Base-by-base conservation (phyloP, 2,329 filamentous ascomycete species). In the Fusarium sp. region DNA sequence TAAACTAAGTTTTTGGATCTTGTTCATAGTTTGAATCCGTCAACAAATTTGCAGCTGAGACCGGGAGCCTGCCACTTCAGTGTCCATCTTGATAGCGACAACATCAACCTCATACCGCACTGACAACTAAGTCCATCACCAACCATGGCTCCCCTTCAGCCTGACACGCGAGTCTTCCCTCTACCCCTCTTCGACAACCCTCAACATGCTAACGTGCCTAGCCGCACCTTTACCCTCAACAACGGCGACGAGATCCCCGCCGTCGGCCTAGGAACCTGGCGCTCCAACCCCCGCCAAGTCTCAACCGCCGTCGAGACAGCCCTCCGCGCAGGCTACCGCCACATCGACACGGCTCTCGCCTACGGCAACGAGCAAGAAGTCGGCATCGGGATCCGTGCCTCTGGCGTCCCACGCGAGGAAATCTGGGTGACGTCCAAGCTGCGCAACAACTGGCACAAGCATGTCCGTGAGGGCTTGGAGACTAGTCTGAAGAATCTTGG, bases 391-490 rank as follows among this genome's bases (percentile, higher is more conserved):
- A 92, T 94, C 81, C 87, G 86, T 74, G 88, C 88, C 58, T 89
- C 89, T 4, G 91, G 90, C 33, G 88, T 94, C 2, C 88, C 91
- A n/a, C 88, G 92, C 27, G 85, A 87, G 65, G 84, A 93, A 77
- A 90, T 93, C 80, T 94, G 90, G 88, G 82, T 94, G 67, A 96
- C 94, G 62, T 95, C 93, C 77, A 97, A 97, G 88, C 90, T 96
- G 63, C 90, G 94, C 87, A 95, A 95, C 87, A 88, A 92, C 60
- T 93, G 91, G 89, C 93, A 95, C 85, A 90, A 93, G 84, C 87
- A 89, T 71, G 92, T 92, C 32, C 84, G 86, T 43, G 89, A 92
- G 79, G 92, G 88, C 27, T 85, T 94, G 65, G 86, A 89, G 68
- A 83, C 84, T 63, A 91, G 90, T 12, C 85, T 93, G 67, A 86